Evolutionary conservation across 1,284 basidiomycete genomes (phyloP), one percentile per base, ranked within the genome.

Genomic region (Sporisorium exsertum): DNA sequence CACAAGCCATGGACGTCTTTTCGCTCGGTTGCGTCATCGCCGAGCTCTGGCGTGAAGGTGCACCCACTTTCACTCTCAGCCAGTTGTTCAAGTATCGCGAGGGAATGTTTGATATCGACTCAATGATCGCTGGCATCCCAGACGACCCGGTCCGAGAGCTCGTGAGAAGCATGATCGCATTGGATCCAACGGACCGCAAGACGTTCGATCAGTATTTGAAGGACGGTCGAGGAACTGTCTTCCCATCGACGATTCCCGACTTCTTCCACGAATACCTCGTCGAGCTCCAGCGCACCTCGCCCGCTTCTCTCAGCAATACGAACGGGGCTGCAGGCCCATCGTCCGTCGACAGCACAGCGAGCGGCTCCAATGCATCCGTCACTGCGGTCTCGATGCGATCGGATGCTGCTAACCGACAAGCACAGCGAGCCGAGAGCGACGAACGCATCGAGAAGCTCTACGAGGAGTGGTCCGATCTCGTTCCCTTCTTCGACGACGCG

Each of bases 1-100:
- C 94, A 0, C 95, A 99, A 86, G 89, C 93, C 3, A 99, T 99
- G 97, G 97, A 99, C 85, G 93, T 96, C 57, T 99, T 99, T 84
- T 94, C 94, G 69, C 90, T 91, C 0, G 97, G 97, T 33, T 99
- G 96, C 85, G 95, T 98, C 18, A 90, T 99, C 35, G 94, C 95
- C 0, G 97, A 99, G 86, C 89, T 99, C 68, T 99, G 97, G 88
- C 89, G 95, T 46, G 97, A 99, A 84, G 97, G 97, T 0, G 91
- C 93, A 0, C 93, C 94, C 1, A 89, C 97, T 42, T 99, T 99
- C 87, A 96, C 94, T 0, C 88, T 99, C 50, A 94, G 93, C 82
- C 96, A 98, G 84, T 88, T 99, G 57, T 98, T 94, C 89, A 95
- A 96, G 85, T 99, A 97, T 81, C 88, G 94, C 24, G 91, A 93